A percentile compares a stretch with the other conserved stretches of the same genome.
Conservation (phyloP, 2,329 filamentous ascomycete genomes). For the Fusarium sp. region DNA sequence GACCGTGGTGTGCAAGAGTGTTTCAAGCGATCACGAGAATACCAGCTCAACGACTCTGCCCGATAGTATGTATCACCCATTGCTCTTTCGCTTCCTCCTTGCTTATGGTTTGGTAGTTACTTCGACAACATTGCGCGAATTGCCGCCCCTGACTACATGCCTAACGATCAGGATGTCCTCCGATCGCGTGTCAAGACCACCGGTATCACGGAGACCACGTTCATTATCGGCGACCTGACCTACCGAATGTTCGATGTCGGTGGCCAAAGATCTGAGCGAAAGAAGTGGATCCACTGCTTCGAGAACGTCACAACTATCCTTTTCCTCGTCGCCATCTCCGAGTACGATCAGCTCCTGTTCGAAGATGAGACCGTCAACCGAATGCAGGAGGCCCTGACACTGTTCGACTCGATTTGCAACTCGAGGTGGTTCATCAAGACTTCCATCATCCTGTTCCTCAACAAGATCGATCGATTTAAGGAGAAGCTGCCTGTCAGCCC, state of each 20-base stretch:
- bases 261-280: conserved; percentile 94
- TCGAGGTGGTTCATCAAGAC: conserved; percentile 93
- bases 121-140: conserved; percentile 96
- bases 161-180: conserved; percentile 95
- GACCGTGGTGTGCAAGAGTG: conserved; percentile 94
- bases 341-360: conserved; percentile 96
- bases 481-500: conserved; percentile 86
- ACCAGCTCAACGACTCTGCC: conserved; percentile 96
- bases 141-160: conserved; percentile 91
- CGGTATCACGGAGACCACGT: conserved; percentile 96
- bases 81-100: background rate
- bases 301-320: conserved; percentile 98
- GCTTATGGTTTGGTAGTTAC: conserved; percentile 76
- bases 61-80: conserved; percentile 81
- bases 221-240: conserved; percentile 94
- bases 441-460: conserved; percentile 89
- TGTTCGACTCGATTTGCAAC: conserved; percentile 91
- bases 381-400: conserved; percentile 90
- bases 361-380: conserved; percentile 97
- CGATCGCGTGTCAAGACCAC: conserved; percentile 98
- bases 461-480: conserved; percentile 93
- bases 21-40: conserved; percentile 95
- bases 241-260: conserved; percentile 99
- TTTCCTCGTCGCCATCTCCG: conserved; percentile 96
- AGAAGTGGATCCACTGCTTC: conserved; percentile 99